Evolutionary conservation across 441 rosid genomes (phyloP).

Genomic region (Eutrema salsugineum): DNA sequence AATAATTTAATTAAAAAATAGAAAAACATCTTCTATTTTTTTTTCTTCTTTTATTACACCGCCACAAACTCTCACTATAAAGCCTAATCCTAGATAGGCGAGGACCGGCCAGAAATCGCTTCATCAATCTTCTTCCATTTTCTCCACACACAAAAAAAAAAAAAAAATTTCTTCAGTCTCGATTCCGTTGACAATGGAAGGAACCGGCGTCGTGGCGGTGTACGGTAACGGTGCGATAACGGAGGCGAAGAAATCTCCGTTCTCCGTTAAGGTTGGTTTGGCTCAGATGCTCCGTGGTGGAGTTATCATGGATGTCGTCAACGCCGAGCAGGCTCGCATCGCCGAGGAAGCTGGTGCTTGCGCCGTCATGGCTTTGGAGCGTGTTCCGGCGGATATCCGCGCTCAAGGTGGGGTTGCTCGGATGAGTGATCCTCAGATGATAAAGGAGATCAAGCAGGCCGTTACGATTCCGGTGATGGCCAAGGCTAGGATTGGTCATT

Average conservation of each 20-base stretch:
- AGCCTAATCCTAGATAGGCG: conserved; percentile 25
- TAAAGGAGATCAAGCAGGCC: conserved; percentile 82
- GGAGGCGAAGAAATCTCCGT: conserved; percentile 80
- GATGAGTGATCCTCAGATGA: conserved; percentile 91
- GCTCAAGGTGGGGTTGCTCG: conserved; percentile 95
- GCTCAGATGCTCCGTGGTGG: conserved; percentile 99
- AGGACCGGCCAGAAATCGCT: conserved; percentile 29
- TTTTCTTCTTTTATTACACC: background rate
- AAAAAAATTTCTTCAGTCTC: no score
- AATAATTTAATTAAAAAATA: background rate
- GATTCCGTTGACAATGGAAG: conserved; percentile 41
- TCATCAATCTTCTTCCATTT: conserved; percentile 7
- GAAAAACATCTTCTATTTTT: background rate
- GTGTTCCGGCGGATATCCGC: conserved; percentile 91
- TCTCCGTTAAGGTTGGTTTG: conserved; percentile 90
- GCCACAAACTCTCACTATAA: conserved; percentile 31
- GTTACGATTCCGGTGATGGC: conserved; percentile 98
- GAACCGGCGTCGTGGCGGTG: conserved; percentile 84
- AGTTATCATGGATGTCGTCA: conserved; percentile 93
- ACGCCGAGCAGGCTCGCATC: conserved; percentile 81
- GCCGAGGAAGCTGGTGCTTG: conserved; percentile 92
- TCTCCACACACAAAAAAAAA: background rate
- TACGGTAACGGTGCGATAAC: conserved; percentile 85
- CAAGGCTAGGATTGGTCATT: conserved; percentile 92
- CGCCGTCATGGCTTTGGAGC: conserved; percentile 94